Evolutionary conservation across 441 rosid genomes (phyloP), one percentile per base, ranked within the genome.

Genomic region (Populus hybrid): DNA sequence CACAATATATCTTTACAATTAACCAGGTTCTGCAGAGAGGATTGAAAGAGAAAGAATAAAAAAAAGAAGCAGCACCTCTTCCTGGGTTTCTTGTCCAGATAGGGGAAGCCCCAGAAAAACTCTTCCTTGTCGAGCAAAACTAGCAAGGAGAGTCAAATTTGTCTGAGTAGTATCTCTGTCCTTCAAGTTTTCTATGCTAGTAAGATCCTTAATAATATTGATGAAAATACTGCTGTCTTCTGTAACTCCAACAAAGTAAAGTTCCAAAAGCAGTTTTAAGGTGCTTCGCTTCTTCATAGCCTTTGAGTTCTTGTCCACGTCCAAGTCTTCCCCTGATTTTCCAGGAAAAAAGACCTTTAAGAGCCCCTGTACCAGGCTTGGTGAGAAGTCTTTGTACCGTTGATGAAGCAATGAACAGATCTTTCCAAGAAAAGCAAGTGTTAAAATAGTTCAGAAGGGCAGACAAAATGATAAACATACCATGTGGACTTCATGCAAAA

Each of bases 101-200:
- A 87, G 86, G 35, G 98, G 88, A 81, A 97, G 94, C 65, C 98
- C 99, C 63, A 93, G 78, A 82, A 97, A 92, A 69, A 91, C 83
- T 86, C 98, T 90, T 68, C 93, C 98, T 93, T 97, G 99, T 59
- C 98, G 88, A 85, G 98, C 98, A 89, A 97, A 97, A 88, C 97
- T 88, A 76, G 94, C 92, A 78, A 97, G 97, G 75, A 97, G 96
- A 73, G 98, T 92, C 83, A 97, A 84, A 86, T 97, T 97, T 75
- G 97, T 87, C 75, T 89, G 99, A 81, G 98, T 94, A 63, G 92
- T 78, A 88, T 94, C 99, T 69, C 97, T 88, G 82, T 97, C 99
- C 86, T 90, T 97, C 81, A 94, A 81, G 80, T 92, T 91, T 82
- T 97, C 99, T 70, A 76, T 42, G 83, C 91, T 88, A 65, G 95